Evolutionary conservation across 2,329 filamentous ascomycete genomes (phyloP), one percentile per base, ranked within the genome.

Genomic region (Colletotrichum eleusines): DNA sequence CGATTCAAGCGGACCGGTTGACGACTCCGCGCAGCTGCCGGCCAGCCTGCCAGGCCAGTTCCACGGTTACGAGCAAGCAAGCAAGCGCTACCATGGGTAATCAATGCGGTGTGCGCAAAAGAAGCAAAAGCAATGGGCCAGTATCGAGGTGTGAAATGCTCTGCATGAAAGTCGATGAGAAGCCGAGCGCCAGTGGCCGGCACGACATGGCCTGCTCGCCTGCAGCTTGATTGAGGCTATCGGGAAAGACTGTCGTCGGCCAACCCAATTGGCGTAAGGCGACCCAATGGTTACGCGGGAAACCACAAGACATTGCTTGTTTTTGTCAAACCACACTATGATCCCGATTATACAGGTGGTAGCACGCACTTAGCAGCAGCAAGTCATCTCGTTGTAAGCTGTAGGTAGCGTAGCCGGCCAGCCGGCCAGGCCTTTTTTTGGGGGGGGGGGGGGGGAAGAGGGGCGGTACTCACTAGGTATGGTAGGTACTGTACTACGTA

Each of bases 1-100:
- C 58, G 68, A 71, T 42, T 71, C 68, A 71, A 68, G 64, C 58
- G 35, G 46, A 18, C 35, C 68, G 23, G 38, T 68, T 53, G 58
- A 61, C 64, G 63, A 67, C 68, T 63, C 35, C 23, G 44, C 50
- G 58, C 64, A 69, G 53, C 54, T 57, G 63, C 57, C 28, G 28
- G 68, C 40, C 61, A 42, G 31, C n/a, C n/a, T n/a, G 33, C 31
- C 51, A 53, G 23, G 14, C 18, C 20, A 57, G 26, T 35, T 28
- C 51, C 53, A 57, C 44, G n/a, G 57, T 44, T n/a, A 18, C 2
- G 9, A 33, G 35, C 26, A 70, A 48, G n/a, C 2, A 14, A 33
- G 35, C 26, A 70, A 48, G 40, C 50, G 57, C 33, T 31, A 23
- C 26, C 16, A 35, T 9, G 31, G 40, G 59, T 54, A 40, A n/a